Percentiles rank a stretch among this genome's conserved stretches.
These are phyloP conservation scores for Boechera stricta DNA, from an alignment of 345 rosid genomes.

Conservation along the genomic window DNA sequence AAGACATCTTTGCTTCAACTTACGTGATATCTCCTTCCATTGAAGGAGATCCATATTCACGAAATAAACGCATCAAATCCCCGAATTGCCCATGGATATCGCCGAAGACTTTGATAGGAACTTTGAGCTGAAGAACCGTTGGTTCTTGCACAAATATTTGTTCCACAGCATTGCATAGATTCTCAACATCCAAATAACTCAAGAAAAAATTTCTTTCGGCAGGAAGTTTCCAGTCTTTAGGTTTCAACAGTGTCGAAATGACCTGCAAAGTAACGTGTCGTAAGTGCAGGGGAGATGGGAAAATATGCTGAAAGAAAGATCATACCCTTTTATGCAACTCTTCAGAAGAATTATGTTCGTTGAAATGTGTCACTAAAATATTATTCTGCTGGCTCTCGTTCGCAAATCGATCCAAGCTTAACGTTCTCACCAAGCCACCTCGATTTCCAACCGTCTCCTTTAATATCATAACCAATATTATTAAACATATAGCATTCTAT, in stretches of 20 bases:
- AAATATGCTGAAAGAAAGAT: neutral
- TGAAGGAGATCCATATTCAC: constrained; percentile 82
- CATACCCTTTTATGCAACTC: constrained; percentile 76
- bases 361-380: neutral
- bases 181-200: constrained; percentile 70
- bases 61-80: constrained; percentile 79
- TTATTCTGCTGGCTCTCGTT: constrained; percentile 63
- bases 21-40: constrained; percentile 86
- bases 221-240: constrained; percentile 82
- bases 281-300: constrained; percentile 10
- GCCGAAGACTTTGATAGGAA: constrained; percentile 83
- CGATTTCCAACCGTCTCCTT: constrained; percentile 69
- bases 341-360: constrained; percentile 49
- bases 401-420: constrained; percentile 71
- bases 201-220: constrained; percentile 69
- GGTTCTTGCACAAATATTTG: constrained; percentile 75
- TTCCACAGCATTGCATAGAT: constrained; percentile 74
- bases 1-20: constrained; percentile 33
- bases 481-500: neutral
- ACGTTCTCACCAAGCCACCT: constrained; percentile 77
- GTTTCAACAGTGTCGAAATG: constrained; percentile 72
- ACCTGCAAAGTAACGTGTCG: constrained; percentile 55
- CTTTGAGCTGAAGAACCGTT: constrained; percentile 75
- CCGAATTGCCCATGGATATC: constrained; percentile 90
- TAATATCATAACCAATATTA: constrained; percentile 68